Conservation (phyloP, 108 stramenopile species). For the Cyclotella atomus region DNA sequence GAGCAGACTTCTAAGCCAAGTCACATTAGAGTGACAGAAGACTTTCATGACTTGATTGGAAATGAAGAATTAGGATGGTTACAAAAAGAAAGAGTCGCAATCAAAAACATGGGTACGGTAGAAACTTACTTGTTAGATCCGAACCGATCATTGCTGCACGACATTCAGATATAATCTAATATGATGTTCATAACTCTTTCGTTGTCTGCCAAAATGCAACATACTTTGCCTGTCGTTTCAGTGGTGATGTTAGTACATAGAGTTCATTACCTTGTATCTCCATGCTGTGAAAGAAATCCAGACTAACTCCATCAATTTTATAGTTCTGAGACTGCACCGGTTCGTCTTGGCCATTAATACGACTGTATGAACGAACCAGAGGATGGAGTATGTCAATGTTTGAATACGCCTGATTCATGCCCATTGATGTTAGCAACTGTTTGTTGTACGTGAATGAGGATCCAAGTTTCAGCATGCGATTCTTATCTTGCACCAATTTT, state of each 20-base stretch:
- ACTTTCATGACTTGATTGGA: constrained; percentile 24
- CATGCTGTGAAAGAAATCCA: constrained; percentile 43
- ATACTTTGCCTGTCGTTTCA: constrained; percentile 23
- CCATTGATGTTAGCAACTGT: constrained; percentile 40
- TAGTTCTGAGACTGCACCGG: constrained; percentile 16
- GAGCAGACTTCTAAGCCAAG: constrained; percentile 33
- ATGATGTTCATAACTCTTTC: not conserved
- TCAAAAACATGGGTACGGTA: constrained; percentile 44
- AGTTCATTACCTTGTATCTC: constrained; percentile 12
- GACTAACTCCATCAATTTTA: constrained; percentile 21
- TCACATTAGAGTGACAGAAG: constrained; percentile 35
- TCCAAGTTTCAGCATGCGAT: constrained; percentile 45
- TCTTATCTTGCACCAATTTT: constrained; percentile 41
- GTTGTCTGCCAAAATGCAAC: constrained; percentile 50
- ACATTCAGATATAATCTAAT: not conserved
- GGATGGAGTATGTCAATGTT: constrained; percentile 63
- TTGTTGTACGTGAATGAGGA: constrained; percentile 6
- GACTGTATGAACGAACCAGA: constrained; percentile 46
- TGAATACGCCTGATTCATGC: constrained; percentile 11
- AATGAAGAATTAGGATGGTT: constrained; percentile 25
- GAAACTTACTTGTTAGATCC: constrained; percentile 36
- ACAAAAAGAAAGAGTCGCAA: constrained; percentile 15
- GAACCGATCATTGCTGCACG: not conserved
- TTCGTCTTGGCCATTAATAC: constrained; percentile 41
- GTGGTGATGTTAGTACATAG: constrained; percentile 12